Base-by-base conservation (phyloP, 805 yeast species). In the Teunomyces pallodes region DNA sequence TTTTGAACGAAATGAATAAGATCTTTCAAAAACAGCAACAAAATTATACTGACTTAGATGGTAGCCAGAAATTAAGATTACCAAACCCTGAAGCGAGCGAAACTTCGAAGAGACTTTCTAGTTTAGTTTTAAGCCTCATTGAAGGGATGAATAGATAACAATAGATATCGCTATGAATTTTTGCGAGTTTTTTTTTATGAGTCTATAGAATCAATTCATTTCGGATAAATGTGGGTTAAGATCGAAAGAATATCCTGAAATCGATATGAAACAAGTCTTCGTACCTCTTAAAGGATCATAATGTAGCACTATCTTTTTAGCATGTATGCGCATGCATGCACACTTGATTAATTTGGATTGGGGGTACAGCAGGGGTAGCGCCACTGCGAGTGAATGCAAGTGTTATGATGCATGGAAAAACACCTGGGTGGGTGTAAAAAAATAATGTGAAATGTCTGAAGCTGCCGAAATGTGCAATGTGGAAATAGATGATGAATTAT, bases 1-100 rank as follows among this genome's bases (percentile, higher is more conserved):
- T 55, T 12, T 58, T 70, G 17, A 64, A 62, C 32, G 64, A 65
- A 33, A 61, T 70, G 20, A 59, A 57, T 36, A 54, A 53, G 46
- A 46, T 61, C 13, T 60, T 58, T 24, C 44, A 54, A 27, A 47
- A 52, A 39, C 49, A 46, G 26, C 49, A 49, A n/a, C 27, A 36
- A 20, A 26, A 39, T 4, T 17, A 38, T 29, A 13, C 27, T 13
- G 32, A 24, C 27, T 12, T 13, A 27, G 42, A 42, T 17, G 33
- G 28, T 17, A 17, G n/a, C 13, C 20, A 17, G 10, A 38, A 26
- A 16, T n/a, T 24, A 2, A 38, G 26, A 13, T n/a, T 38, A n/a
- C 13, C 41, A 3, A 26, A n/a, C 8, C 14, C 41, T 8, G 41
- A 26, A 26, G 30, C 41, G 5, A 24, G 29, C 9, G 41, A 24